Evolutionary conservation across 2,329 filamentous ascomycete species (phyloP).

Genomic region (Aureobasidium musti): DNA sequence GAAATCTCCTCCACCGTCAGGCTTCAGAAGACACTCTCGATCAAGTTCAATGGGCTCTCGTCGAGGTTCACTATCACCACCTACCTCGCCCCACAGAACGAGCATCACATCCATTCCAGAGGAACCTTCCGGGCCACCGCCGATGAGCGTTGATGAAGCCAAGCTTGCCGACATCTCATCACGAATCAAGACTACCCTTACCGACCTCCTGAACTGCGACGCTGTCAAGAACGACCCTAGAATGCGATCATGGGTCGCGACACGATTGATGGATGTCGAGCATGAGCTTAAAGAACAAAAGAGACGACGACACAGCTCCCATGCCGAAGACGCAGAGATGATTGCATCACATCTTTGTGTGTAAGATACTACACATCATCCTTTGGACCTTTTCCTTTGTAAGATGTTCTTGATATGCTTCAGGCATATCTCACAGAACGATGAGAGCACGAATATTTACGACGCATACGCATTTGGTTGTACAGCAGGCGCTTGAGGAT

Average conservation of each 20-base stretch:
- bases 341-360: conserved; percentile 19
- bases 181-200: conserved; percentile 57
- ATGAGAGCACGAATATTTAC: conserved; percentile 19
- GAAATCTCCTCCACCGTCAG: conserved; percentile 22
- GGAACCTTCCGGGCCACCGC: conserved; percentile 33
- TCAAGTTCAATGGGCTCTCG: conserved; percentile 23
- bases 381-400: conserved; percentile 12
- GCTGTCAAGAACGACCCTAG: conserved; percentile 51
- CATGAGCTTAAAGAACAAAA: conserved; percentile 51
- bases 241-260: conserved; percentile 55
- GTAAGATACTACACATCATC: background rate
- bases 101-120: conserved; percentile 32
- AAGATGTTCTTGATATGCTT: conserved; percentile 9
- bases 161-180: conserved; percentile 54
- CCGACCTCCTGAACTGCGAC: conserved; percentile 57
- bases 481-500: conserved; percentile 16
- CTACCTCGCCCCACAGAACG: conserved; percentile 24
- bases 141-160: conserved; percentile 46
- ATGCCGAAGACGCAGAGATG: conserved; percentile 12
- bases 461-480: conserved; percentile 9
- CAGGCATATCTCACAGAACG: background rate
- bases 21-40: conserved; percentile 27
- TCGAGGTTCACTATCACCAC: conserved; percentile 30
- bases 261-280: conserved; percentile 56
- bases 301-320: conserved; percentile 42